Base-by-base conservation (phyloP, 768 basidiomycete species). In the Podaxis rugospora region DNA sequence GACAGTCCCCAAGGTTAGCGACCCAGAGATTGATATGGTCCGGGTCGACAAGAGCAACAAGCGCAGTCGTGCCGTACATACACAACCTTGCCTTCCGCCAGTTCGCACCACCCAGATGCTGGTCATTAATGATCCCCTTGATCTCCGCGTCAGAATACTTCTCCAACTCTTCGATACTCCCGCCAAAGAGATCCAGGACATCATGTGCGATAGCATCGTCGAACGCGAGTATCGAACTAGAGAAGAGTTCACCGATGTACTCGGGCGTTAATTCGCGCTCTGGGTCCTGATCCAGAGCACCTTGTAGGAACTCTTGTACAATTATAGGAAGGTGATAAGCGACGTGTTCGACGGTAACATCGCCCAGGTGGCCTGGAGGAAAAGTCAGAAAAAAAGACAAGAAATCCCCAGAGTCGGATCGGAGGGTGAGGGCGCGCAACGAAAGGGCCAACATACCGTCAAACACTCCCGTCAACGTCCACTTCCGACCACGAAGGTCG, bases 1-100 rank as follows among this genome's bases (percentile, higher is more conserved):
- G 86, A 70, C 88, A 91, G 68, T 92, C 90, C 13, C 90, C 90
- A 27, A 92, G 77, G 67, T 91, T 91, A 5, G 89, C 90, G 51
- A 92, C 74, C 90, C 90, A 92, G 21, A 92, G 74, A 63, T 90
- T 83, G 67, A 81, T 76, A 63, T 83, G 81, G 18, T 83, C 76
- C 37, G 89, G 88, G 73, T 91, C 89, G 44, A 88, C 80, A 39
- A 92, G 78, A 7, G 90, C 82, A 44, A 92, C 81, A 35, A 92
- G 80, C 4, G 87, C 89, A 2, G 90, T 92, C 0, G 87, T 89
- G 21, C 90, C 90, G 65, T 90, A 88, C 83, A 92, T 89, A 68
- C 87, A 88, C 52, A 89, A 76, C 53, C 86, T 74, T 18, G 84
- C 85, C 66, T 85, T 88, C 55, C 81, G 76, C 76, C 86, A 83